Percentiles rank a stretch among this genome's conserved stretches.
Conservation (phyloP, 352 stramenopile genomes). For the Pythium sukuiense region DNA sequence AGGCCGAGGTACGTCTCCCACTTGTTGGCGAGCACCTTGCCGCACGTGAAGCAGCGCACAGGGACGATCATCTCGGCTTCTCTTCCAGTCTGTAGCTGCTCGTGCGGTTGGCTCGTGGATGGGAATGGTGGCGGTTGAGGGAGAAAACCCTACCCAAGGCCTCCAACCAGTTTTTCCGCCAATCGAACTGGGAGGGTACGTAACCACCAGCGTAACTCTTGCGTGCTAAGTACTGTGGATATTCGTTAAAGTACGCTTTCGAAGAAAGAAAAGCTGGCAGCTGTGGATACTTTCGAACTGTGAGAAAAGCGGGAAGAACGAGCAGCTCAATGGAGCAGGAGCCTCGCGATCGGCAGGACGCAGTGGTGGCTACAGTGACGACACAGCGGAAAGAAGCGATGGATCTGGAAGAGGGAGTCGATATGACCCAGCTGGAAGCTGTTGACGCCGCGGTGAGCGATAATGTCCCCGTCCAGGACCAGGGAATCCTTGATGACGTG, state of each 20-base stretch:
- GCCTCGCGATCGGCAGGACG: background rate
- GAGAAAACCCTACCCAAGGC: conserved; percentile 2
- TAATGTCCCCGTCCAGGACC: background rate
- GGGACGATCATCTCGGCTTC: conserved; percentile 95
- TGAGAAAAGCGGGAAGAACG: background rate
- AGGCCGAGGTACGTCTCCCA: conserved; percentile 99
- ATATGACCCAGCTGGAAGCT: background rate
- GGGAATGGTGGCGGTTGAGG: conserved; percentile 7
- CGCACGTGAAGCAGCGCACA: conserved; percentile 99
- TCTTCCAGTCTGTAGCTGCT: background rate
- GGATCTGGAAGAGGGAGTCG: background rate
- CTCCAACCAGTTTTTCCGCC: conserved; percentile 23
- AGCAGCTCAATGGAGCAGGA: background rate
- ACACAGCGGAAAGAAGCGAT: background rate
- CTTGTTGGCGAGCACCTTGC: conserved; percentile 99
- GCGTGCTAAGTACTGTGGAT: background rate
- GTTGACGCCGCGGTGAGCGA: background rate
- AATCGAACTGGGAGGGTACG: conserved; percentile 3
- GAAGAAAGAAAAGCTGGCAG: background rate
- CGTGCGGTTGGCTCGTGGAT: conserved; percentile 1
- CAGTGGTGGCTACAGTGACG: background rate
- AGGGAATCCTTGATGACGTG: background rate
- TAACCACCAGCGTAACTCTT: background rate
- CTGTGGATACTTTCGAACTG: conserved; percentile 7
- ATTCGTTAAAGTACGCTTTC: conserved; percentile 13